Evolutionary conservation across 306 rosid species (phyloP).

Genomic region (Quercus ilex): DNA sequence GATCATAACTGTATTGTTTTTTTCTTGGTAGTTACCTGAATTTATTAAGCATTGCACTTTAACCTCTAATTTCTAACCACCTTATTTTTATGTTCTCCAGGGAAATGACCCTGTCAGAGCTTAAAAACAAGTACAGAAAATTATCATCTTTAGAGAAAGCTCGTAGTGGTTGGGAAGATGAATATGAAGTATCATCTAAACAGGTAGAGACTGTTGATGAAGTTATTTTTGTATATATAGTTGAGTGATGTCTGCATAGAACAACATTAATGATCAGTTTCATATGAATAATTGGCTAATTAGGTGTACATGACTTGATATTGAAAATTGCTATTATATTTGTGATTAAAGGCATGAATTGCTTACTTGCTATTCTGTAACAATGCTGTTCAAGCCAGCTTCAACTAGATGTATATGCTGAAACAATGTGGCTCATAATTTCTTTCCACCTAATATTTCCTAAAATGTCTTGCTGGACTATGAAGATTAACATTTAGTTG

Average conservation of each 20-base stretch:
- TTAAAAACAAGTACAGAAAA: constrained; percentile 80
- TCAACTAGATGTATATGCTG: no score
- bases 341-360: no score
- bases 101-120: constrained; percentile 91
- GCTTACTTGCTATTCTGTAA: no score
- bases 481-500: no score
- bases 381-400: no score
- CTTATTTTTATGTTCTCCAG: constrained; percentile 31
- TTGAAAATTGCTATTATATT: no score
- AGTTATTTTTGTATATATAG: constrained; percentile 1
- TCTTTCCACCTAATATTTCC: no score
- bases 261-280: not conserved
- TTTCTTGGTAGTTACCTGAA: constrained; percentile 5
- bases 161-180: constrained; percentile 86
- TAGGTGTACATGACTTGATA: no score
- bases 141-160: constrained; percentile 82
- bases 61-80: constrained; percentile 7
- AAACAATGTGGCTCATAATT: no score
- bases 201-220: constrained; percentile 54
- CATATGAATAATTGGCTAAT: not conserved
- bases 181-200: constrained; percentile 85
- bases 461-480: no score
- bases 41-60: constrained; percentile 13
- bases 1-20: no score
- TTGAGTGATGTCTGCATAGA: not conserved